Base-by-base conservation (phyloP, 352 stramenopile genomes). In the Paralagenidium karlingii region DNA sequence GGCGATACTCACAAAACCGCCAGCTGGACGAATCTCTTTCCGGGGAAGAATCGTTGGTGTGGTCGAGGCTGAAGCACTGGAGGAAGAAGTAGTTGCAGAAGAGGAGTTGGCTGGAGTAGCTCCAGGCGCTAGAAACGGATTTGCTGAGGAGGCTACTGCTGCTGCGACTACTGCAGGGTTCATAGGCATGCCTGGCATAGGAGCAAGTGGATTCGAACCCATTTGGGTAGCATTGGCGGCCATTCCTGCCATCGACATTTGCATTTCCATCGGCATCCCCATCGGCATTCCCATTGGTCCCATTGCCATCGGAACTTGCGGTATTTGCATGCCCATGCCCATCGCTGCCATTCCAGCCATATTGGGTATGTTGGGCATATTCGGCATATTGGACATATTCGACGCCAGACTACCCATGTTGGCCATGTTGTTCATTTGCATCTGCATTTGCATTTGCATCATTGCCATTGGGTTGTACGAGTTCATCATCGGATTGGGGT, bases 1-100 rank as follows among this genome's bases (percentile, higher is more conserved):
- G 4, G 78, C 78, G 29, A 92, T 86, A 40, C 40, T 84, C 12
- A 92, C 75, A 38, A 88, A 86, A 8, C 55, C n/a, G n/a, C n/a
- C n/a, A n/a, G n/a, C n/a, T n/a, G n/a, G n/a, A n/a, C n/a, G n/a
- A n/a, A n/a, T n/a, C n/a, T n/a, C n/a, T n/a, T n/a, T n/a, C n/a
- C n/a, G n/a, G n/a, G n/a, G n/a, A n/a, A n/a, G n/a, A n/a, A n/a
- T n/a, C n/a, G n/a, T n/a, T n/a, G n/a, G n/a, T n/a, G n/a, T n/a
- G n/a, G n/a, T n/a, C n/a, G n/a, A n/a, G n/a, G n/a, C n/a, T n/a
- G n/a, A n/a, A n/a, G n/a, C n/a, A n/a, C n/a, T n/a, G n/a, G n/a
- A n/a, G n/a, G n/a, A n/a, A n/a, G n/a, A n/a, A n/a, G n/a, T n/a
- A n/a, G n/a, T n/a, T n/a, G n/a, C n/a, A n/a, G n/a, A n/a, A n/a